Base-by-base conservation (phyloP, 2,329 filamentous ascomycete genomes). In the Purpureocillium lavendulum region DNA sequence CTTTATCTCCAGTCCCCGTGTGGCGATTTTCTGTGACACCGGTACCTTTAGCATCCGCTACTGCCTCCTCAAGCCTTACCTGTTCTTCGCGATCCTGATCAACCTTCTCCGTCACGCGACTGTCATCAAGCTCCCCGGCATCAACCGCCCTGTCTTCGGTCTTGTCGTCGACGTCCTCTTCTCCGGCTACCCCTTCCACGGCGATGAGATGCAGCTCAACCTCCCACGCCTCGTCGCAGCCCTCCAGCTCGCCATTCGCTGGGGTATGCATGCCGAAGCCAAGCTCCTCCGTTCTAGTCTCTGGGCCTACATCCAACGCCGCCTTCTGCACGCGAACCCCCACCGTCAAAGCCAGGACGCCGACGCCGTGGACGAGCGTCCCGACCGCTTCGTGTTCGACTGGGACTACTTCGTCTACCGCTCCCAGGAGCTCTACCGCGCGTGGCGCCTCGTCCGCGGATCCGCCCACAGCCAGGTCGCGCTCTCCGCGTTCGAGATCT, bases 371-470 rank as follows among this genome's bases (percentile, higher is more conserved):
- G 9, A 13, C 7, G 40, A n/a, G n/a, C n/a, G n/a, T n/a, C n/a
- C n/a, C n/a, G n/a, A n/a, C n/a, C n/a, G n/a, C n/a, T n/a, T 15
- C 24, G 16, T 24, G 8, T 41, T 49, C 15, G 39, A 43, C 12
- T 7, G 38, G 2, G 30, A 30, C 8, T 48, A 57, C 33, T 49
- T 44, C 30, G 14, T 39, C 5, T 54, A 44, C 28, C 46, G 50
- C 7, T 52, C 52, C 2, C 45, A 49, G 21, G 53, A 57, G 30
- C 39, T 57, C 6, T 52, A 52, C 13, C 50, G 44, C 3, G 36
- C 49, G 2, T 56, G 52, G 49, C 17, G 42, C 28, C 32, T 44
- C 4, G 13, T 30, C 6, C 10, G 21, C 21, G 21, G 21, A 10
- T 26, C 6, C 21, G 6, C 21, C 10, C 21, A 10, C 21, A 26